Conservation (phyloP, 1,139 yeast species). For the Protomyces gravidus region DNA sequence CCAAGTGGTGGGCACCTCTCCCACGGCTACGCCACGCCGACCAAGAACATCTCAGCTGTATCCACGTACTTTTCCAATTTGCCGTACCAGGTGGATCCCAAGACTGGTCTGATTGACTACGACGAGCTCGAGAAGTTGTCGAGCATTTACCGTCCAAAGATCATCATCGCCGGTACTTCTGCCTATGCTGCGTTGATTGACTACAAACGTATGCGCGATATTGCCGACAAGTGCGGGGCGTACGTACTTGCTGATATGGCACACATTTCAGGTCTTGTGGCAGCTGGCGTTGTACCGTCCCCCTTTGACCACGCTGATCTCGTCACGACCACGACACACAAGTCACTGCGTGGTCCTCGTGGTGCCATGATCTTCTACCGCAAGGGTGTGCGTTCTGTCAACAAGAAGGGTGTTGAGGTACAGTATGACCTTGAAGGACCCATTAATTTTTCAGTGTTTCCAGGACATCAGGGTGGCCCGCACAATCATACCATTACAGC, state of each 20-base stretch:
- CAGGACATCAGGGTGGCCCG: slow-evolving; percentile 99
- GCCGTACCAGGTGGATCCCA: slow-evolving; percentile 93
- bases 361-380: slow-evolving; percentile 99
- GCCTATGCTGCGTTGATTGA: slow-evolving; percentile 95
- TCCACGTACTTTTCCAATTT: slow-evolving; percentile 96
- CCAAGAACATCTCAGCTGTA: slow-evolving; percentile 91
- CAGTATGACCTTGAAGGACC: slow-evolving; percentile 87
- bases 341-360: slow-evolving; percentile 97
- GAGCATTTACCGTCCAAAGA: slow-evolving; percentile 85
- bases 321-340: slow-evolving; percentile 97
- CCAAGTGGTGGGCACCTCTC: slow-evolving; percentile 94
- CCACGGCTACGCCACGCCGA: slow-evolving; percentile 95
- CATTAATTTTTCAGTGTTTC: slow-evolving; percentile 97
- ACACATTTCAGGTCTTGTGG: slow-evolving; percentile 79
- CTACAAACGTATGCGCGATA: slow-evolving; percentile 91
- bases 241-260: slow-evolving; percentile 97
- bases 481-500: slow-evolving; percentile 98
- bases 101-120: slow-evolving; percentile 90
- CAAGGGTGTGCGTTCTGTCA: slow-evolving; percentile 85
- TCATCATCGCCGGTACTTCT: slow-evolving; percentile 94
- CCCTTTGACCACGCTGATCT: slow-evolving; percentile 96
- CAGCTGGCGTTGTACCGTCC: slow-evolving; percentile 93
- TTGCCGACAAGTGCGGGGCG: slow-evolving; percentile 95
- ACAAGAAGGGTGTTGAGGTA: slow-evolving; percentile 88
- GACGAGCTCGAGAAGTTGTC: slow-evolving; percentile 92